phyloP scores from a whole-genome alignment of 2,329 filamentous ascomycete species.

The Penicillium sp. region DNA sequence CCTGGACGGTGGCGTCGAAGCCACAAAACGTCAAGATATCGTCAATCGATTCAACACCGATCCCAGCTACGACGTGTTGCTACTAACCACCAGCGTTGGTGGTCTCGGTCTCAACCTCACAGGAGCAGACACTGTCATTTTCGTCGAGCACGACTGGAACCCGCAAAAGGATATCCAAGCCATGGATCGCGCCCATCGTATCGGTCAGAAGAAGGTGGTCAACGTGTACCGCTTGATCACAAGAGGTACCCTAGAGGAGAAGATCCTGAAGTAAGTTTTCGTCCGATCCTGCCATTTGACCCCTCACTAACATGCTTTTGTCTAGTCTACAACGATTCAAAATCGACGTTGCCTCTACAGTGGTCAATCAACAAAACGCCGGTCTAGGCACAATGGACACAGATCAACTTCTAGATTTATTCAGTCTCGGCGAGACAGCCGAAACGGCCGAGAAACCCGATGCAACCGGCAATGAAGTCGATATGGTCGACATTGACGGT shows the following conservation, averaged over 20 bases:
- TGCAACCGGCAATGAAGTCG: constrained; percentile 56
- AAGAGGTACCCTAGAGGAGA: constrained; percentile 93
- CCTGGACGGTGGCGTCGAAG: constrained; percentile 91
- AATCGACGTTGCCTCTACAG: constrained; percentile 95
- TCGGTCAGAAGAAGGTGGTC: constrained; percentile 99
- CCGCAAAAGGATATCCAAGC: constrained; percentile 97
- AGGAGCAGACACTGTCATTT: constrained; percentile 97
- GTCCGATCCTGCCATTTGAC: constrained; percentile 8
- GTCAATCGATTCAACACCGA: constrained; percentile 99
- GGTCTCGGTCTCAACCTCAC: constrained; percentile 93
- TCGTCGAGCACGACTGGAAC: constrained; percentile 99
- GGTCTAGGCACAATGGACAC: constrained; percentile 96
- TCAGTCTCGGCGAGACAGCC: constrained; percentile 77
- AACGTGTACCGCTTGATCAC: constrained; percentile 98
- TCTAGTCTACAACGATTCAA: constrained; percentile 94
- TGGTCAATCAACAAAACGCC: constrained; percentile 98
- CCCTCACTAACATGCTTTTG: constrained; percentile 17
- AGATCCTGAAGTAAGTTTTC: constrained; percentile 74
- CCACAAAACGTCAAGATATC: constrained; percentile 91
- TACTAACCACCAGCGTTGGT: constrained; percentile 93
- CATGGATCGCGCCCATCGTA: constrained; percentile 97
- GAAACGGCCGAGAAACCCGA: constrained; percentile 60
- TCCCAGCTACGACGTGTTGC: constrained; percentile 89
- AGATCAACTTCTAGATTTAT: constrained; percentile 94
- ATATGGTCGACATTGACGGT: constrained; percentile 91